A percentile compares a stretch with the other conserved stretches of the same genome.
Conservation (phyloP, 2,329 filamentous ascomycete species). For the Orbilia quercus region DNA sequence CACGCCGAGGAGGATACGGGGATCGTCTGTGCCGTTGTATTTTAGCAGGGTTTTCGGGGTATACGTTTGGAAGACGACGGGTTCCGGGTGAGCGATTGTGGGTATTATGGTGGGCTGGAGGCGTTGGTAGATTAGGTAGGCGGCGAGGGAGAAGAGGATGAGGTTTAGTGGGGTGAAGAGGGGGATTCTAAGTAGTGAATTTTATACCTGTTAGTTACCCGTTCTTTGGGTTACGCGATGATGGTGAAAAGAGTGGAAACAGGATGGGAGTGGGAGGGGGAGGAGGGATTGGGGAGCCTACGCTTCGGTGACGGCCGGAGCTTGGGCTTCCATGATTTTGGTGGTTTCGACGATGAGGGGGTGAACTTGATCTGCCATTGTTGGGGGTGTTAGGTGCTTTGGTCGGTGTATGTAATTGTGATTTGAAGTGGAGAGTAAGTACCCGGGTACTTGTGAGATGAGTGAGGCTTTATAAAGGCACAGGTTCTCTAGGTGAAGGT, state of each 20-base stretch:
- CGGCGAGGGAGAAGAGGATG: constrained; percentile 69
- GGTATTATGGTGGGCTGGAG: constrained; percentile 67
- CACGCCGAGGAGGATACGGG: constrained; percentile 89
- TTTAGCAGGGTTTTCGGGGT: constrained; percentile 84
- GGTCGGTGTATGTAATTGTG: constrained; percentile 7
- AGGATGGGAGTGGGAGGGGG: background rate
- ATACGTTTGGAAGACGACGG: constrained; percentile 75
- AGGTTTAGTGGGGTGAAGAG: constrained; percentile 73
- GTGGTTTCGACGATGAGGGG: constrained; percentile 38
- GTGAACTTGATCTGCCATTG: constrained; percentile 30
- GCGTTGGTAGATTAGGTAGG: constrained; percentile 71
- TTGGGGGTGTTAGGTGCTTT: background rate
- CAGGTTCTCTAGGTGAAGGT: constrained; percentile 3
- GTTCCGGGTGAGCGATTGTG: constrained; percentile 67
- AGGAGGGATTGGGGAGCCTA: constrained; percentile 10
- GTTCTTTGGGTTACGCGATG: no score
- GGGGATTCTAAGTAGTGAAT: constrained; percentile 43
- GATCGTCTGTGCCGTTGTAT: constrained; percentile 79
- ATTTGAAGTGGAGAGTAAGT: background rate
- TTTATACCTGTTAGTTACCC: background rate
- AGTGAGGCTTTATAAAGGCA: no score
- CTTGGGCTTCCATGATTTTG: constrained; percentile 32
- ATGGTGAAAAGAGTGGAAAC: no score
- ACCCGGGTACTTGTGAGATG: no score
- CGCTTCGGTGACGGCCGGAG: constrained; percentile 41